These are phyloP conservation scores for Coemansia sp. DNA, from an alignment of 192 early-diverging fungal species.

Conservation along the genomic window DNA sequence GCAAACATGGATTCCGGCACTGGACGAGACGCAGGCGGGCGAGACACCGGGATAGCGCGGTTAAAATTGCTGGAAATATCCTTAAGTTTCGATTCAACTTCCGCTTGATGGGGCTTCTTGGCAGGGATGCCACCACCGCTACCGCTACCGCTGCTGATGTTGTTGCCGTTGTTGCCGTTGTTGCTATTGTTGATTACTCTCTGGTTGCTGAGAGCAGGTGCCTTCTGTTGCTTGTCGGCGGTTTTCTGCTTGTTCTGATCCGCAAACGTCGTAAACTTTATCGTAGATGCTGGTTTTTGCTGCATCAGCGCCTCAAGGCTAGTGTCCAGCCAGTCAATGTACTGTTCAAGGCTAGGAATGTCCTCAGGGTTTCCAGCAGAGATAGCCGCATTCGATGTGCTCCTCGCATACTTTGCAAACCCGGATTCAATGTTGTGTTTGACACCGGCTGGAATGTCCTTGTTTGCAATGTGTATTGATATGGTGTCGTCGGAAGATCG, in stretches of 20 bases:
- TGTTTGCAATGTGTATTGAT: constrained; percentile 46
- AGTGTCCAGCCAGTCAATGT: constrained; percentile 62
- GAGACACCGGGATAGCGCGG: constrained; percentile 5
- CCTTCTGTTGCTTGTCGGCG: constrained; percentile 19
- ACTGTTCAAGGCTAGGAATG: constrained; percentile 28
- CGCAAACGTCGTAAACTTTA: constrained; percentile 55
- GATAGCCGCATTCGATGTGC: constrained; percentile 20
- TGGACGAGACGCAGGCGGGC: constrained; percentile 36
- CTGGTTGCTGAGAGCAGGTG: background rate
- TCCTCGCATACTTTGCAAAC: constrained; percentile 41
- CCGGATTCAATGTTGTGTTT: constrained; percentile 48
- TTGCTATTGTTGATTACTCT: background rate
- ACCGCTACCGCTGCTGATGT: too few relatives aligned
- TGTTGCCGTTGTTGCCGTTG: background rate
- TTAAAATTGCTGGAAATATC: background rate
- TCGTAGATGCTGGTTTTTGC: constrained; percentile 61
- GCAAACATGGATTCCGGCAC: constrained; percentile 2
- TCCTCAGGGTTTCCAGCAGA: constrained; percentile 18
- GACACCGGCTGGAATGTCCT: constrained; percentile 43
- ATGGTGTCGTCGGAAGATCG: constrained; percentile 30
- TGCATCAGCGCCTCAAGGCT: constrained; percentile 67
- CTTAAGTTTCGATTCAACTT: background rate
- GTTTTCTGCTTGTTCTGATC: constrained; percentile 1
- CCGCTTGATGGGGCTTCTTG: background rate
- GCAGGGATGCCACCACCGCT: background rate